Base-by-base conservation (phyloP, 2,329 filamentous ascomycete species). In the Fusarium protoensiforme region DNA sequence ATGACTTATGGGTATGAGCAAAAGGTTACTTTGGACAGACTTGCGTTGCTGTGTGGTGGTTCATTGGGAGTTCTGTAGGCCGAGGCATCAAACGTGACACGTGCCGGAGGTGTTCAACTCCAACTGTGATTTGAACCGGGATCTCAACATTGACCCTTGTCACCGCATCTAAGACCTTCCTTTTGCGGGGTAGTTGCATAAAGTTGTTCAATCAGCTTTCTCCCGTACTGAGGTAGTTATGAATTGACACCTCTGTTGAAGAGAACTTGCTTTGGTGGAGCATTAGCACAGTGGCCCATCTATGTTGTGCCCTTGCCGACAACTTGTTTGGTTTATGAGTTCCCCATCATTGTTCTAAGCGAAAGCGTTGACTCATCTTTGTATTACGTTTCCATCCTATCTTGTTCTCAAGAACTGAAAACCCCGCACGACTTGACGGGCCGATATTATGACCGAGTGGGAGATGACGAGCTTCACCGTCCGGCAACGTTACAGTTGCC, bases 1-100 rank as follows among this genome's bases (percentile, higher is more conserved):
- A 43, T 10, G 60, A 53, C 36, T 58, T 73, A 59, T 48, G 67
- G 27, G 35, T 58, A 72, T 73, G 66, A 62, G 67, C 41, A 16
- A 14, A 27, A 54, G 60, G 56, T 43, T 67, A 48, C 36, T 61
- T 69, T 27, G 69, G 54, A 29, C 24, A 35, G 59, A 54, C 7
- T 70, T 66, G 41, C 68, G 51, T 58, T 57, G 18, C 6, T 53
- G 24, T 24, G 13, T 14, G 16, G 33, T 18, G 16, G 20, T 27
- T 16, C 22, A 6, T 20, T 35, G 22, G 1, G n/a, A 24, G 20
- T 58, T 18, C n/a, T 41, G 9, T 31, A 24, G 14, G 46, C 46
- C 46, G 46, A 53, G 46, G 46, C 46, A 33, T n/a, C 11, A 14
- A 6, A 14, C 6, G 9, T 20, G 7, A 53, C 46, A 53, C 46